Percentiles rank a stretch among this genome's conserved stretches.
Evolutionary conservation across 2,329 filamentous ascomycete genomes (phyloP).

Genomic region (Trichoderma brevicompactum): DNA sequence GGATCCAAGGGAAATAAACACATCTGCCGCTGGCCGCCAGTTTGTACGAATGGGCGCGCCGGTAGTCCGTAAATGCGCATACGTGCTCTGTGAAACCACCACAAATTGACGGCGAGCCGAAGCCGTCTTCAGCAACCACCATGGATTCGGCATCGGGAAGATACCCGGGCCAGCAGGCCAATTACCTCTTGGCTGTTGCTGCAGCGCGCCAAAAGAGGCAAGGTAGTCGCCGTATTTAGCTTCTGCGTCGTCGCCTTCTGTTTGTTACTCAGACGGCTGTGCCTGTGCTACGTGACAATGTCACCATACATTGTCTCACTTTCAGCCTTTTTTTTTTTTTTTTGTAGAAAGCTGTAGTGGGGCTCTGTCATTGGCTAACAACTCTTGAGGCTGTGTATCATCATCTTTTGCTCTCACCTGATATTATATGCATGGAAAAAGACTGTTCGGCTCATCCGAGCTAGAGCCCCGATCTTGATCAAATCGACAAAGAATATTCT

Average conservation of each 20-base stretch:
- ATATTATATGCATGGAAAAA: not conserved
- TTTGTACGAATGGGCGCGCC: conserved; percentile 4
- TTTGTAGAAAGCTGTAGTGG: not conserved
- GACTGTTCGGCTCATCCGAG: not conserved
- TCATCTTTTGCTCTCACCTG: not conserved
- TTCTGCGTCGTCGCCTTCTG: conserved; percentile 7
- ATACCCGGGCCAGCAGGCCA: conserved; percentile 2
- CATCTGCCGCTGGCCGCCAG: conserved; percentile 10
- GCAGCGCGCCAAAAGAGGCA: conserved; percentile 11
- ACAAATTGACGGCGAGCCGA: conserved; percentile 12
- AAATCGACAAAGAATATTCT: not conserved
- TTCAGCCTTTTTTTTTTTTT: conserved; percentile 9
- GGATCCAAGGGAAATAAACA: not conserved
- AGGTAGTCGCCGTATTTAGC: conserved; percentile 16
- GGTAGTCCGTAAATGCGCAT: not conserved
- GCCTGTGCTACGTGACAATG: conserved; percentile 5
- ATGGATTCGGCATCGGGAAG: conserved; percentile 18
- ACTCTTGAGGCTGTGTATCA: not conserved
- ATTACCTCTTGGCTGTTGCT: not conserved
- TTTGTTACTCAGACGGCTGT: conserved; percentile 1
- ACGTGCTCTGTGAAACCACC: conserved; percentile 11
- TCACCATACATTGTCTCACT: conserved; percentile 11
- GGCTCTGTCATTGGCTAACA: conserved; percentile 8
- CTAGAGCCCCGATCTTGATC: not conserved
- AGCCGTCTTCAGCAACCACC: conserved; percentile 17